phyloP scores from a whole-genome alignment of 192 early-diverging fungal genomes.

The Rhizophagus clarus region DNA sequence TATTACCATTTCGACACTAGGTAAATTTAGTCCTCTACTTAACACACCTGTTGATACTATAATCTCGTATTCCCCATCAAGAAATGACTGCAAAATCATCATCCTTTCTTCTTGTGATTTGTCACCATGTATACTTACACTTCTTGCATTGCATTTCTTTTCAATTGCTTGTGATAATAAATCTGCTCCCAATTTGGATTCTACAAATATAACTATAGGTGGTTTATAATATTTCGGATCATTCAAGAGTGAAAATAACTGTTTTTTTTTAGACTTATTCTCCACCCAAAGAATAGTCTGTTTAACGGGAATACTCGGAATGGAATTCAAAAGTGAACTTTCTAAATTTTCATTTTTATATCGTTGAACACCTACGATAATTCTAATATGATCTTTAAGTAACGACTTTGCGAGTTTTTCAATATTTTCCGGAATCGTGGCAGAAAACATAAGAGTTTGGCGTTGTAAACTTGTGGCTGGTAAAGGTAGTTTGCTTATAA shows the following conservation, averaged over 20 bases:
- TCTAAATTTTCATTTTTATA: constrained; percentile 18
- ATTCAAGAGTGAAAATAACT: constrained; percentile 53
- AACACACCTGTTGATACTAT: constrained; percentile 57
- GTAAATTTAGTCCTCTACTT: constrained; percentile 54
- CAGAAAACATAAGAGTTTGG: constrained; percentile 54
- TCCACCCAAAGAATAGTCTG: constrained; percentile 63
- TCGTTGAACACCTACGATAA: constrained; percentile 33
- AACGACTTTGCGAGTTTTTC: constrained; percentile 30
- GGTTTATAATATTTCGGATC: constrained; percentile 55
- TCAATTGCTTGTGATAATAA: constrained; percentile 48
- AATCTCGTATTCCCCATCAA: constrained; percentile 38
- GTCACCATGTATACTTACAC: constrained; percentile 54
- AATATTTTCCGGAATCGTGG: constrained; percentile 48
- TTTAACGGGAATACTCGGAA: constrained; percentile 36
- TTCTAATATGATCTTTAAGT: constrained; percentile 40
- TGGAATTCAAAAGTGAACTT: neutral
- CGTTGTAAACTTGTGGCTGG: constrained; percentile 33
- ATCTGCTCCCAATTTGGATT: constrained; percentile 54
- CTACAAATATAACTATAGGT: constrained; percentile 59
- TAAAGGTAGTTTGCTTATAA: constrained; percentile 43
- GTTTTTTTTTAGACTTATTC: constrained; percentile 55
- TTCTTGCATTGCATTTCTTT: constrained; percentile 43
- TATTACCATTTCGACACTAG: constrained; percentile 51
- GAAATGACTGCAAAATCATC: constrained; percentile 37
- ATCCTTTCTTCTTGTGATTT: constrained; percentile 49